These are phyloP conservation scores for Amanita brunnescens DNA, from an alignment of 768 basidiomycete genomes.

Conservation along the genomic window DNA sequence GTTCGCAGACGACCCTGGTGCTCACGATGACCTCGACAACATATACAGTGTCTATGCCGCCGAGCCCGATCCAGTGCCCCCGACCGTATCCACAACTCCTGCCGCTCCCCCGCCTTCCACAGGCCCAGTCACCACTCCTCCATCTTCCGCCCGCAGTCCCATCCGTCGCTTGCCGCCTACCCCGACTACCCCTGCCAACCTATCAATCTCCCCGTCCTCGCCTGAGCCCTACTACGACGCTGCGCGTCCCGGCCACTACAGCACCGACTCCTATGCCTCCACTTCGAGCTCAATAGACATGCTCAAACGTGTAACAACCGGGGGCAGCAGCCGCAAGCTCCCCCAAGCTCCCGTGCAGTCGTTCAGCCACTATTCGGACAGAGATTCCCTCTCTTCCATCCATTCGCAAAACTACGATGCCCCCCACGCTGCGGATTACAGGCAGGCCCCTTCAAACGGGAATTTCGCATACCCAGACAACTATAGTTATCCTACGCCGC, in stretches of 20 bases:
- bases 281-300: slow-evolving; percentile 15
- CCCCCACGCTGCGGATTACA: background rate
- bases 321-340: slow-evolving; percentile 12
- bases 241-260: slow-evolving; percentile 17
- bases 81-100: slow-evolving; percentile 10
- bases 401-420: slow-evolving; percentile 1
- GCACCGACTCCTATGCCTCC: slow-evolving; percentile 18
- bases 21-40: slow-evolving; percentile 21
- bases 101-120: slow-evolving; percentile 1
- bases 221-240: slow-evolving; percentile 27
- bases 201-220: slow-evolving; percentile 14
- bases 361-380: slow-evolving; percentile 15
- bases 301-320: slow-evolving; percentile 11
- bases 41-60: slow-evolving; percentile 29
- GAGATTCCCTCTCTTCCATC: slow-evolving; percentile 1
- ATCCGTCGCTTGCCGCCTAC: slow-evolving; percentile 33
- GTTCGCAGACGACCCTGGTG: slow-evolving; percentile 38
- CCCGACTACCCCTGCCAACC: slow-evolving; percentile 26
- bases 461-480: background rate
- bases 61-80: slow-evolving; percentile 14
- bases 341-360: slow-evolving; percentile 15
- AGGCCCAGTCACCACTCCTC: slow-evolving; percentile 16
- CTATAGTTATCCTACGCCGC: background rate
- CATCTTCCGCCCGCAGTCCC: background rate
- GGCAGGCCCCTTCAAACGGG: background rate